Percentiles rank a stretch among this genome's conserved stretches.
Conservation (phyloP, 306 rosid genomes). For the Senna tora region DNA sequence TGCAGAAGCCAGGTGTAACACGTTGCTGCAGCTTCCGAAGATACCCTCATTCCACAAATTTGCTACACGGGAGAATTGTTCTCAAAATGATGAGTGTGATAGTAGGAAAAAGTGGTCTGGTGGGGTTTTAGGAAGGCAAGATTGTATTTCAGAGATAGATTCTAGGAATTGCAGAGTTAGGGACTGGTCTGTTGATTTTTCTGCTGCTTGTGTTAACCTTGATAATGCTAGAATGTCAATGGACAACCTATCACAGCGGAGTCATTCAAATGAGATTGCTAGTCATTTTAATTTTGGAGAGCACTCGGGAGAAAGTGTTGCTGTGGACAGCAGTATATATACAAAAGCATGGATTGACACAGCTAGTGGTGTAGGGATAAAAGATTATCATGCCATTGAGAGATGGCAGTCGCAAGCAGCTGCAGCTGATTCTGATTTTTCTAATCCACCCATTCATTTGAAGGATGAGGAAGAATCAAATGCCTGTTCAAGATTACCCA, state of each 20-base stretch:
- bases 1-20: slow-evolving; percentile 81
- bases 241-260: slow-evolving; percentile 87
- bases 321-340: slow-evolving; percentile 83
- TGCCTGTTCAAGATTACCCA: slow-evolving; percentile 69
- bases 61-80: slow-evolving; percentile 79
- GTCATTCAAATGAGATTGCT: slow-evolving; percentile 92
- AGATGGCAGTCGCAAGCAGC: slow-evolving; percentile 99
- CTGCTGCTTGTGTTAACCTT: slow-evolving; percentile 86
- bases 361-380: slow-evolving; percentile 76
- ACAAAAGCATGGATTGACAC: slow-evolving; percentile 99
- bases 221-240: slow-evolving; percentile 74
- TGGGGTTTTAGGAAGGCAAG: slow-evolving; percentile 88
- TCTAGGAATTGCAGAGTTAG: slow-evolving; percentile 96
- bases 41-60: slow-evolving; percentile 97
- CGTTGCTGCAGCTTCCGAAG: slow-evolving; percentile 86
- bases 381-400: slow-evolving; percentile 92
- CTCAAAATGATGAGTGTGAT: slow-evolving; percentile 82
- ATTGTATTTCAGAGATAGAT: slow-evolving; percentile 92
- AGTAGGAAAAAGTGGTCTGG: slow-evolving; percentile 80
- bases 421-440: slow-evolving; percentile 77
- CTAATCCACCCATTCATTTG: slow-evolving; percentile 50
- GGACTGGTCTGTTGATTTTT: slow-evolving; percentile 97
- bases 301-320: slow-evolving; percentile 96
- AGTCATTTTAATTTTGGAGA: slow-evolving; percentile 86
- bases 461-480: slow-evolving; percentile 95